Evolutionary conservation across 805 yeast genomes (phyloP).

Genomic region (Hanseniaspora meyeri): DNA sequence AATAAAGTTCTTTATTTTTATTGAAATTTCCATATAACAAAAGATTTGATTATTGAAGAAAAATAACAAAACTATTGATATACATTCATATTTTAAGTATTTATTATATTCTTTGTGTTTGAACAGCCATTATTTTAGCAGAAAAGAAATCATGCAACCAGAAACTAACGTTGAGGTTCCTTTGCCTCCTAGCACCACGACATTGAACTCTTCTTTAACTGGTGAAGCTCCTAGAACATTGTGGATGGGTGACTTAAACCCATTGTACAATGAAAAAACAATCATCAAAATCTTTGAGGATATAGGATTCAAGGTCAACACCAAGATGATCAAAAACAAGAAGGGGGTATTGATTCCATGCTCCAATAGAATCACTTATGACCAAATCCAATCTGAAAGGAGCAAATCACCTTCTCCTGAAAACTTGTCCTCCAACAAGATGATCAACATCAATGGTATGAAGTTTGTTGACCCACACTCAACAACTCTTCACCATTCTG

Average conservation of each 20-base stretch:
- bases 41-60: too few relatives aligned
- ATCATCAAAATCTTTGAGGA: slow-evolving; percentile 49
- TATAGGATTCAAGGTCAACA: slow-evolving; percentile 44
- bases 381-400: background rate
- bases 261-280: slow-evolving; percentile 59
- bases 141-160: background rate
- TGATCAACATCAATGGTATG: slow-evolving; percentile 24
- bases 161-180: slow-evolving; percentile 28
- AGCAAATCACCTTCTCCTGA: slow-evolving; percentile 11
- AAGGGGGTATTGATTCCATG: slow-evolving; percentile 28
- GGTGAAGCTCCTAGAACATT: slow-evolving; percentile 51
- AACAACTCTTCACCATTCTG: slow-evolving; percentile 35
- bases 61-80: background rate
- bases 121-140: background rate
- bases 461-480: slow-evolving; percentile 26
- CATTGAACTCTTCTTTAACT: slow-evolving; percentile 30
- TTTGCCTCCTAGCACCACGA: slow-evolving; percentile 41
- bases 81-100: background rate
- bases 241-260: slow-evolving; percentile 85
- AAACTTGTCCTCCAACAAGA: slow-evolving; percentile 1
- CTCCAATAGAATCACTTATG: slow-evolving; percentile 17
- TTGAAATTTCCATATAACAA: background rate
- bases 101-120: background rate
- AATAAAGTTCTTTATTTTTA: background rate
- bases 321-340: slow-evolving; percentile 50